Evolutionary conservation across 441 rosid species (phyloP), one percentile per base, ranked within the genome.

Genomic region (Viola pubescens): DNA sequence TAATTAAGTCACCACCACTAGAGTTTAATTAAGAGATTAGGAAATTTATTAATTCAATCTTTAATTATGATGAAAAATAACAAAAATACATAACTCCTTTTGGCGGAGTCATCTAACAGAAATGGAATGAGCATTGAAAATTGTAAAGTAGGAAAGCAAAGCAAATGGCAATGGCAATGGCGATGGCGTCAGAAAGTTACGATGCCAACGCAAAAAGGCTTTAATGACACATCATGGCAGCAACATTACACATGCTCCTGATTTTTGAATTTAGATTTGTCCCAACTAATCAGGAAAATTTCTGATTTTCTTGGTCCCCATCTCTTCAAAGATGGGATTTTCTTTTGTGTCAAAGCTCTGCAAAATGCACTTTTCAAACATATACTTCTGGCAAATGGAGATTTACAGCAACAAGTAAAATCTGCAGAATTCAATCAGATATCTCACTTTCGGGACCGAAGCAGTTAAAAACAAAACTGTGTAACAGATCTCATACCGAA

Each of bases 181-280:
- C 26, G 67, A 19, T 72, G 57, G 56, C 75, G 52, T 75, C 78
- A 77, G 60, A 80, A 80, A 77, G 79, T 64, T 48, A 62, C 45
- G 6, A 7, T 56, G 69, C 75, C 84, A 75, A 34, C 81, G 69
- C 78, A 63, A 61, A 74, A 70, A 60, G 65, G 46, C 48, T 41
- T 59, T 16, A 48, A 44, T 59, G 52, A 59, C 74, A 70, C 73
- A 57, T 65, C 65, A 54, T 34, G 59, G 40, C 52, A 40, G 4
- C 11, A 16, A 44, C n/a, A 50, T 66, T 63, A 50, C 51, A 55
- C 61, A 7, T 62, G 57, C 50, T 56, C 51, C 2, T 60, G 49
- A 60, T 63, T 52, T 9, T 59, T 11, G 45, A 39, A 48, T 41
- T 52, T 14, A 48, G 39, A 43, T 48, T 37, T 59, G 54, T 64